Conservation (phyloP, 768 basidiomycete genomes). For the Boletus patriciae region DNA sequence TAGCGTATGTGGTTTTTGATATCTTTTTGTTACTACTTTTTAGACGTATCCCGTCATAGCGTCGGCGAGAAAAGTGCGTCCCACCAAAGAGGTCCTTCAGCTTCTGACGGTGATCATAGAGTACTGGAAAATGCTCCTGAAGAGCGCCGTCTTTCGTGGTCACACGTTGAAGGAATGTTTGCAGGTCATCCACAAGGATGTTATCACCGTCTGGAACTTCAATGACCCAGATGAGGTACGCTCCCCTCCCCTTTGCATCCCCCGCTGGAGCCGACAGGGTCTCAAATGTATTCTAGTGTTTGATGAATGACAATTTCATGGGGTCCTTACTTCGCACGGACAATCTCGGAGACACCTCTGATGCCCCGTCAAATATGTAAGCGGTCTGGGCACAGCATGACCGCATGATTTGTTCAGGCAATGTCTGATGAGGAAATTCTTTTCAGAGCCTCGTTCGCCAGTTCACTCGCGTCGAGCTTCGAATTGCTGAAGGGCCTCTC, state of each 20-base stretch:
- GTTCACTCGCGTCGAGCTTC: neutral
- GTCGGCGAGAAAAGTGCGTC: no score
- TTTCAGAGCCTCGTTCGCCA: neutral
- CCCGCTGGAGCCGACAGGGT: neutral
- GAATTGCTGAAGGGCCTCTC: neutral
- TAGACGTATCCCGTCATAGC: neutral
- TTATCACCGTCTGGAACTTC: slow-evolving; percentile 14
- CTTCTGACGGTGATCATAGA: neutral
- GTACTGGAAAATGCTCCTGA: slow-evolving; percentile 12
- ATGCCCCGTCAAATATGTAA: neutral
- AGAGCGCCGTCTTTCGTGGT: slow-evolving; percentile 11
- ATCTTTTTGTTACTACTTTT: neutral
- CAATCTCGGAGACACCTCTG: neutral
- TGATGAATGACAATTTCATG: slow-evolving; percentile 7
- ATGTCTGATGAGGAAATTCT: neutral
- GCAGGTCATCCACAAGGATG: slow-evolving; percentile 9
- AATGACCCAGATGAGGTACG: slow-evolving; percentile 12
- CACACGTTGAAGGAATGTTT: slow-evolving; percentile 12
- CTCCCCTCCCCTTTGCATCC: no score
- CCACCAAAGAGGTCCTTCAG: no score
- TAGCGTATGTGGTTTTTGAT: slow-evolving; percentile 3
- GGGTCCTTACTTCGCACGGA: slow-evolving; percentile 1
- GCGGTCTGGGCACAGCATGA: neutral
- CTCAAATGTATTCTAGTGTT: neutral
- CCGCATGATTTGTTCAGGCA: neutral